These are phyloP conservation scores for Ogataea neopini DNA, from an alignment of 805 yeast species.

Conservation along the genomic window DNA sequence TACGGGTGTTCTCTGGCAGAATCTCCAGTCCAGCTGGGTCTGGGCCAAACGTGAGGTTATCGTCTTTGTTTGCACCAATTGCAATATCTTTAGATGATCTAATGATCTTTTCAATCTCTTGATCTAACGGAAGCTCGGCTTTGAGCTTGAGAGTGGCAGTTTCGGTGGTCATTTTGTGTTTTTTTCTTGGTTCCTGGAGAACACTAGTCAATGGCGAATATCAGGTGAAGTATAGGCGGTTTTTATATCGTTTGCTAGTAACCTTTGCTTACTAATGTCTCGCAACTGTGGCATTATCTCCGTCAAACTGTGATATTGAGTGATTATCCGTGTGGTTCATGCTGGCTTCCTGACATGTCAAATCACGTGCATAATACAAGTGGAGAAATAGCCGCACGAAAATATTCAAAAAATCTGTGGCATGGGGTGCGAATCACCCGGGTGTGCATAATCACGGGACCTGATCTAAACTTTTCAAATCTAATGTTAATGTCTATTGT, in stretches of 20 bases:
- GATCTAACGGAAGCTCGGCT: slow-evolving; percentile 20
- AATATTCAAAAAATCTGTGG: not conserved
- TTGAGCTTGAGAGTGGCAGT: slow-evolving; percentile 17
- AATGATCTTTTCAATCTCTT: slow-evolving; percentile 27
- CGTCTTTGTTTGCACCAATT: slow-evolving; percentile 15
- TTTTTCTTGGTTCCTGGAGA: not conserved
- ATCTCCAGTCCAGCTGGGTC: slow-evolving; percentile 28
- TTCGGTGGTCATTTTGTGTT: slow-evolving; percentile 8
- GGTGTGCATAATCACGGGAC: slow-evolving; percentile 1
- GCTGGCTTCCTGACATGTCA: not conserved
- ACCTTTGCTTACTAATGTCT: not conserved
- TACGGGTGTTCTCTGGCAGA: slow-evolving; percentile 33
- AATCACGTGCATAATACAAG: not conserved
- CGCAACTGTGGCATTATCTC: not conserved
- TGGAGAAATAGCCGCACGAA: not conserved
- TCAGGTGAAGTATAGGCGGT: not conserved
- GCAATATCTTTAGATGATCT: slow-evolving; percentile 16
- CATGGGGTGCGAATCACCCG: not conserved
- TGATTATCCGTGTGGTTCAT: too few relatives aligned
- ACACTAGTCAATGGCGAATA: not conserved
- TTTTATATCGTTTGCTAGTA: not conserved
- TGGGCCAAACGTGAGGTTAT: slow-evolving; percentile 18
- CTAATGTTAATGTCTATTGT: not conserved
- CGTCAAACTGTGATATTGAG: too few relatives aligned
- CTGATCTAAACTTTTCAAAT: not conserved